Evolutionary conservation across 2,329 filamentous ascomycete species (phyloP).

Genomic region (Cyclaneusma minus): DNA sequence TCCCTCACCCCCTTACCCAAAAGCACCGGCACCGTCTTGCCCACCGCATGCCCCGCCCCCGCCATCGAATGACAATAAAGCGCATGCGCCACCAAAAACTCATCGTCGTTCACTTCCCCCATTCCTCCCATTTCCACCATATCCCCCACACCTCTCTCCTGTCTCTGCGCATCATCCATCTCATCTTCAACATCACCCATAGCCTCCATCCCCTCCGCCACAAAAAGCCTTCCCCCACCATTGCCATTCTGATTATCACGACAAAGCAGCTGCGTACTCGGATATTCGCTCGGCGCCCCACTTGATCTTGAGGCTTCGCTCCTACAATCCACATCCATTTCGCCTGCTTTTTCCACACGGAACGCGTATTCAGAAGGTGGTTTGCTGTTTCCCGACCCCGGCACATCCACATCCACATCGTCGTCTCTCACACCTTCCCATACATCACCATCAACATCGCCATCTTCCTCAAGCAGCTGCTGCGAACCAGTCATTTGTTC

Average conservation of each 20-base stretch:
- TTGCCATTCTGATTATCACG: not conserved
- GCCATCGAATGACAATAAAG: too few species aligned
- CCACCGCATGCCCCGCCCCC: too few species aligned
- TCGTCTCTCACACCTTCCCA: slow-evolving; percentile 5
- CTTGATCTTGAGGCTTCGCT: slow-evolving; percentile 14
- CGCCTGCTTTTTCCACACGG: slow-evolving; percentile 3
- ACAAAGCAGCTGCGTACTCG: slow-evolving; percentile 28
- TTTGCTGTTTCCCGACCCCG: not conserved
- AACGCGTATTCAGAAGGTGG: not conserved
- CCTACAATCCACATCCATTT: slow-evolving; percentile 12
- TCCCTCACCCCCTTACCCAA: not conserved
- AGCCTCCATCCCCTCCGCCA: not conserved
- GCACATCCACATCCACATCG: slow-evolving; percentile 1
- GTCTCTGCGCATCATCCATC: not conserved
- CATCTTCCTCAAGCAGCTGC: slow-evolving; percentile 16
- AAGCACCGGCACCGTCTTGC: too few species aligned
- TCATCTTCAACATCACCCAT: not conserved
- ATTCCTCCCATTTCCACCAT: too few species aligned
- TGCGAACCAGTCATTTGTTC: slow-evolving; percentile 13
- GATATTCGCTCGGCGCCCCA: slow-evolving; percentile 37
- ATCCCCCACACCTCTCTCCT: not conserved
- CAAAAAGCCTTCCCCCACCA: not conserved
- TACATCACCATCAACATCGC: slow-evolving; percentile 12
- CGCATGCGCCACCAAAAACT: too few species aligned
- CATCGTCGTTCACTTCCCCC: too few species aligned